phyloP scores from a whole-genome alignment of 208 protist species.

The Herpetomonas tarakana region DNA sequence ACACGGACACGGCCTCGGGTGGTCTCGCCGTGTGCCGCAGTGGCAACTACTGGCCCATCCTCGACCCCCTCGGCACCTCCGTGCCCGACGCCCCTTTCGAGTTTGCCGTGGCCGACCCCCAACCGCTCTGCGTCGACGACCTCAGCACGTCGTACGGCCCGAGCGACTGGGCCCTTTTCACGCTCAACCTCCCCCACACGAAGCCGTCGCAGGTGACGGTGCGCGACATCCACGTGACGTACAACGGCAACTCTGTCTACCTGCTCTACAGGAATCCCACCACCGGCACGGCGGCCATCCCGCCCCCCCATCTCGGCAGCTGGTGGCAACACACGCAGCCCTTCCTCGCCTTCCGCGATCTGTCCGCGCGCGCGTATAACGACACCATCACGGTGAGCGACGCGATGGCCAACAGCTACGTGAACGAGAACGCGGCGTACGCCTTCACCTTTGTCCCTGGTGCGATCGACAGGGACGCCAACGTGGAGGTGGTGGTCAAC shows the following conservation, averaged over 20 bases:
- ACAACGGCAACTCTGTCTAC: constrained; percentile 47
- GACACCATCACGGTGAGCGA: constrained; percentile 37
- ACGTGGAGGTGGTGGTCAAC: constrained; percentile 63
- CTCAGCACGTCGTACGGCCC: constrained; percentile 74
- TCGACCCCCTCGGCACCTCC: constrained; percentile 76
- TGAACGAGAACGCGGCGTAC: constrained; percentile 31
- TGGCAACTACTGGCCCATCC: constrained; percentile 72
- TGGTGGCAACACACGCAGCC: constrained; percentile 77
- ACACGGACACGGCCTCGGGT: constrained; percentile 31
- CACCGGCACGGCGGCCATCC: constrained; percentile 31
- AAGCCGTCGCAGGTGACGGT: constrained; percentile 38
- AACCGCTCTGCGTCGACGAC: constrained; percentile 60
- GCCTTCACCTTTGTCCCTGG: constrained; percentile 82
- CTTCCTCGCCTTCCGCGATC: constrained; percentile 74
- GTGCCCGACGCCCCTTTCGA: constrained; percentile 55
- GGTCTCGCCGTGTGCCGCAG: constrained; percentile 61
- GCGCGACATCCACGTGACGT: constrained; percentile 36
- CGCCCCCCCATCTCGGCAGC: constrained; percentile 21
- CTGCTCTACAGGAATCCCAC: constrained; percentile 56
- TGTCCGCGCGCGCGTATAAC: constrained; percentile 34
- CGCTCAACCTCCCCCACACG: constrained; percentile 45
- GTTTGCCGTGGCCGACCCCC: constrained; percentile 26
- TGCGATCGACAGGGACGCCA: constrained; percentile 34
- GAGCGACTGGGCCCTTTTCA: constrained; percentile 78
- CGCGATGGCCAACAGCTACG: constrained; percentile 17